These are phyloP conservation scores for Cryptosporidium bovis DNA, from an alignment of 169 alveolate species.

Conservation along the genomic window DNA sequence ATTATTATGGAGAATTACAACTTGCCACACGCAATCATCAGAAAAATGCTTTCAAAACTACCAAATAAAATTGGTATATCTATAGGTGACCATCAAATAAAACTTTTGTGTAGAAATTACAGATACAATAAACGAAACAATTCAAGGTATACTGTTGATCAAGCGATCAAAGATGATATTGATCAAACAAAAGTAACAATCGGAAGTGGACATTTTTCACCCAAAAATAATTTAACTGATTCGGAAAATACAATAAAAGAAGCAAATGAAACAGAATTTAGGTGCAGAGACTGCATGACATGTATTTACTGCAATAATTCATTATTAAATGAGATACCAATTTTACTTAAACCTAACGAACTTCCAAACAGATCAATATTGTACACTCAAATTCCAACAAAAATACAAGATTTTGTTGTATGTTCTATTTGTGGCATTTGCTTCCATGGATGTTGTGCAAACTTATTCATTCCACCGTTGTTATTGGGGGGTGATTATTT, in stretches of 20 bases:
- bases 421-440: slow-evolving; percentile 37
- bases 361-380: slow-evolving; percentile 43
- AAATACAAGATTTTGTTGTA: slow-evolving; percentile 58
- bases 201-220: neutral
- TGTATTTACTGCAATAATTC: slow-evolving; percentile 60
- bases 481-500: slow-evolving; percentile 38
- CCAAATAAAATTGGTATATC: slow-evolving; percentile 40
- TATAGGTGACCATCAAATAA: slow-evolving; percentile 43
- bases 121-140: slow-evolving; percentile 32
- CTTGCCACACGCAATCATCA: slow-evolving; percentile 20
- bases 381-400: slow-evolving; percentile 55
- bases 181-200: neutral
- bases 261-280: neutral
- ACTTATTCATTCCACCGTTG: slow-evolving; percentile 60
- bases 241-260: neutral
- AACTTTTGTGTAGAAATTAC: slow-evolving; percentile 48
- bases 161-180: neutral
- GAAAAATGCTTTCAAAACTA: slow-evolving; percentile 37
- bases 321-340: slow-evolving; percentile 19
- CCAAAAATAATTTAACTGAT: neutral
- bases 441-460: slow-evolving; percentile 62
- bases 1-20: slow-evolving; percentile 57
- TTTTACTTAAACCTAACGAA: slow-evolving; percentile 42
- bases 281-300: slow-evolving; percentile 34
- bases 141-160: neutral